Percentiles rank a stretch among this genome's conserved stretches.
These are phyloP conservation scores for Glarea lozoyensis DNA, from an alignment of 495 filamentous ascomycete genomes.

Conservation along the genomic window DNA sequence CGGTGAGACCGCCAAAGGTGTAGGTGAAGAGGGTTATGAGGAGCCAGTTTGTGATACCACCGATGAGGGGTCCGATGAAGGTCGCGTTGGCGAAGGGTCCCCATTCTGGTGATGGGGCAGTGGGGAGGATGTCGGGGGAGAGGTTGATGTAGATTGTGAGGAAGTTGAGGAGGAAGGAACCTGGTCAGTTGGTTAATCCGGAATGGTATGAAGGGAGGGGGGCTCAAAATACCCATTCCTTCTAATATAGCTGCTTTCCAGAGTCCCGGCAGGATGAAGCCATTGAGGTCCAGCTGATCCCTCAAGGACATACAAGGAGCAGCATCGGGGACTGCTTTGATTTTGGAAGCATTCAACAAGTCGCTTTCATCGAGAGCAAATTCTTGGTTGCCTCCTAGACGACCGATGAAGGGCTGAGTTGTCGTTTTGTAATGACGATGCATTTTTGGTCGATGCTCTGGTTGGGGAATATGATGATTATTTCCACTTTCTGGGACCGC, in stretches of 20 bases:
- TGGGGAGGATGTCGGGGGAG: slow-evolving; percentile 4
- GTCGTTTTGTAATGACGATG: slow-evolving; percentile 6
- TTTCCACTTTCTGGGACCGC: too few species aligned
- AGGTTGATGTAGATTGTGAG: slow-evolving; percentile 7
- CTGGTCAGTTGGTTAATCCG: neutral
- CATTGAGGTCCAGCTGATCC: slow-evolving; percentile 29
- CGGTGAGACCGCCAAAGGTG: slow-evolving; percentile 30
- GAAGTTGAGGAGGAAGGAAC: slow-evolving; percentile 5
- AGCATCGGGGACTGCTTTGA: slow-evolving; percentile 36
- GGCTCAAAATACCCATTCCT: slow-evolving; percentile 4
- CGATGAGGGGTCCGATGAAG: slow-evolving; percentile 14
- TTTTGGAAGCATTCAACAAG: slow-evolving; percentile 24
- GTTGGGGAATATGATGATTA: too few species aligned
- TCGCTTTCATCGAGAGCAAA: slow-evolving; percentile 33
- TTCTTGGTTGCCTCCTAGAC: slow-evolving; percentile 39
- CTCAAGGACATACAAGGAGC: slow-evolving; percentile 30
- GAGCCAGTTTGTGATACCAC: slow-evolving; percentile 28
- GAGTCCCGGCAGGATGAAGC: slow-evolving; percentile 29
- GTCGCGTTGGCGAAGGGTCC: slow-evolving; percentile 7
- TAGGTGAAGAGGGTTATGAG: slow-evolving; percentile 36
- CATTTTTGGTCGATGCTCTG: too few species aligned
- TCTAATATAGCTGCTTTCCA: slow-evolving; percentile 39
- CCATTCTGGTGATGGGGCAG: slow-evolving; percentile 1
- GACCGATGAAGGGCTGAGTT: slow-evolving; percentile 34
- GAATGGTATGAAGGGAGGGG: neutral